Evolutionary conservation across 2,329 filamentous ascomycete genomes (phyloP).

Genomic region (Claviceps africana): DNA sequence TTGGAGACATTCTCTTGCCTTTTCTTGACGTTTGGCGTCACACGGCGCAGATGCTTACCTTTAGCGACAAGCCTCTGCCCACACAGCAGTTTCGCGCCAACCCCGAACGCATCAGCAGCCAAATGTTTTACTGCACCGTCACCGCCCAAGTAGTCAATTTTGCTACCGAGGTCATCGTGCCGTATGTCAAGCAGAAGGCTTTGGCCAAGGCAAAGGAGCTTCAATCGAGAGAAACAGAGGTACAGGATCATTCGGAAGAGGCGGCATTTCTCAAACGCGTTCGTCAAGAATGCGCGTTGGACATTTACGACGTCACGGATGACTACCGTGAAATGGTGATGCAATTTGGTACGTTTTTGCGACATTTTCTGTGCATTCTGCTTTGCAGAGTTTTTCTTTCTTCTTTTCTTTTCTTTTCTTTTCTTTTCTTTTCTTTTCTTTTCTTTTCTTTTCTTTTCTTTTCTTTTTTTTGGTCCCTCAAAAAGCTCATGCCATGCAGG

Average conservation of each 20-base stretch:
- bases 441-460: background rate
- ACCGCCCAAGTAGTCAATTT: slow-evolving; percentile 87
- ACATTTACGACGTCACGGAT: slow-evolving; percentile 73
- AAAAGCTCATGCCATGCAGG: slow-evolving; percentile 34
- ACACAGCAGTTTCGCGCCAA: slow-evolving; percentile 65
- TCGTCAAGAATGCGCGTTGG: slow-evolving; percentile 68
- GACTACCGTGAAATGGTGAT: slow-evolving; percentile 93
- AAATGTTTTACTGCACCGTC: slow-evolving; percentile 92
- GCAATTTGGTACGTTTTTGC: slow-evolving; percentile 46
- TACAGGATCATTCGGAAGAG: slow-evolving; percentile 63
- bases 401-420: background rate
- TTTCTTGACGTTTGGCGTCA: slow-evolving; percentile 71
- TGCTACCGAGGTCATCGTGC: slow-evolving; percentile 69
- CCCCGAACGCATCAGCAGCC: slow-evolving; percentile 66
- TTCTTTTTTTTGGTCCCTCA: slow-evolving; percentile 7
- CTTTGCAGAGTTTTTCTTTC: no score
- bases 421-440: background rate
- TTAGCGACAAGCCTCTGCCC: slow-evolving; percentile 57
- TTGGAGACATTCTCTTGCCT: slow-evolving; percentile 69
- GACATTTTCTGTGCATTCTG: background rate
- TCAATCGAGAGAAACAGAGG: slow-evolving; percentile 41
- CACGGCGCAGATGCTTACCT: slow-evolving; percentile 60
- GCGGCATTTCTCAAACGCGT: slow-evolving; percentile 67
- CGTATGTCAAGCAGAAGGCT: slow-evolving; percentile 66
- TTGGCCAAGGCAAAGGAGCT: slow-evolving; percentile 69